A percentile compares a stretch with the other conserved stretches of the same genome.
Conservation (phyloP, 306 rosid genomes). For the Fragaria nilgerrensis region DNA sequence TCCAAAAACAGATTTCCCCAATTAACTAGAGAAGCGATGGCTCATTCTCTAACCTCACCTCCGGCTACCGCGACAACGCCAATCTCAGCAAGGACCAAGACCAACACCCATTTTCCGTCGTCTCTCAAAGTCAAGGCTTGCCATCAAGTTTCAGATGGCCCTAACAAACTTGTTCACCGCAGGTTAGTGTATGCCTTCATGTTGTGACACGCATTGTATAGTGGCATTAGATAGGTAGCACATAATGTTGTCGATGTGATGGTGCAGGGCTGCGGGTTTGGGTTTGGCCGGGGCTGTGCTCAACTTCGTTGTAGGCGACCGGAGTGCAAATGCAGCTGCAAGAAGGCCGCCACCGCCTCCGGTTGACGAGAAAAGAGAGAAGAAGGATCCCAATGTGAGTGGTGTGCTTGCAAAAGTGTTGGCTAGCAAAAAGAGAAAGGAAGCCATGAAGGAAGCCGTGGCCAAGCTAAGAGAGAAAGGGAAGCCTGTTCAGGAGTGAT, state of each 20-base stretch:
- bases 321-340: conserved; percentile 55
- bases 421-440: conserved; percentile 90
- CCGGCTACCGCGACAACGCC: conserved; percentile 36
- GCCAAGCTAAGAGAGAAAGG: conserved; percentile 69
- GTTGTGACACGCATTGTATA: not conserved
- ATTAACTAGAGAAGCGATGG: conserved; percentile 28
- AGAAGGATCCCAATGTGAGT: conserved; percentile 73
- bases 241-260: not conserved
- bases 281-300: conserved; percentile 46
- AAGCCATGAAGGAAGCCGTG: conserved; percentile 63
- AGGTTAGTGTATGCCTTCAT: conserved; percentile 33
- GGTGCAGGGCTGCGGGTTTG: conserved; percentile 46
- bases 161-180: conserved; percentile 27
- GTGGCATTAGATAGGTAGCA: not conserved
- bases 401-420: conserved; percentile 79
- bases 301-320: conserved; percentile 32
- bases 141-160: conserved; percentile 17
- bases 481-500: conserved; percentile 24
- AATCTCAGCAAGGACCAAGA: conserved; percentile 25
- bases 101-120: conserved; percentile 6
- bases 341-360: conserved; percentile 77
- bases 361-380: conserved; percentile 43
- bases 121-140: conserved; percentile 23
- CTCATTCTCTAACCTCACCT: conserved; percentile 48
- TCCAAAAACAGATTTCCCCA: conserved; percentile 18